Evolutionary conservation across 305 asterid genomes (phyloP).

Genomic region (Caryopteris hybrid): DNA sequence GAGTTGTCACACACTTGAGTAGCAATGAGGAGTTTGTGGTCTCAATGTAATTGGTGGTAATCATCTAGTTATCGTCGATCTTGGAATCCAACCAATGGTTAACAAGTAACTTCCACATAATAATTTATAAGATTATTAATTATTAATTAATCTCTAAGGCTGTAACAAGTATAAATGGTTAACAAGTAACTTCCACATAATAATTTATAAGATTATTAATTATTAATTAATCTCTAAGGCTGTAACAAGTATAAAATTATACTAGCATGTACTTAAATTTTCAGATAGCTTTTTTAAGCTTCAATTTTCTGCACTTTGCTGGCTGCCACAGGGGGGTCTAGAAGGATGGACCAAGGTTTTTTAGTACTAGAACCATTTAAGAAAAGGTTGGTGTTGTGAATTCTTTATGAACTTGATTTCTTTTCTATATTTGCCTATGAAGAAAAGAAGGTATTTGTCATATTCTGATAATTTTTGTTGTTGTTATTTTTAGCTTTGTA

Average conservation of each 20-base stretch:
- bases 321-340: constrained; percentile 99
- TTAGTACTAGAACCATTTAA: constrained; percentile 94
- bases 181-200: no score
- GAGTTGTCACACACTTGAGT: constrained; percentile 95
- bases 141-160: no score
- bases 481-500: constrained; percentile 18
- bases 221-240: constrained; percentile 13
- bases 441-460: constrained; percentile 41
- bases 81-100: constrained; percentile 99
- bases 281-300: no score
- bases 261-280: constrained; percentile 1
- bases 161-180: no score
- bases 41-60: constrained; percentile 98
- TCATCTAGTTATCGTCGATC: constrained; percentile 90
- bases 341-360: constrained; percentile 99
- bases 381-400: constrained; percentile 66
- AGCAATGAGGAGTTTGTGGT: constrained; percentile 99
- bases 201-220: not conserved
- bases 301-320: constrained; percentile 31
- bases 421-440: not conserved
- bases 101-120: constrained; percentile 72
- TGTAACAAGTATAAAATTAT: not conserved
- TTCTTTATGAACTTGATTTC: constrained; percentile 20
- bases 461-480: not conserved
- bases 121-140: no score